phyloP scores from a whole-genome alignment of 306 rosid genomes.

The Prunus mongolica region DNA sequence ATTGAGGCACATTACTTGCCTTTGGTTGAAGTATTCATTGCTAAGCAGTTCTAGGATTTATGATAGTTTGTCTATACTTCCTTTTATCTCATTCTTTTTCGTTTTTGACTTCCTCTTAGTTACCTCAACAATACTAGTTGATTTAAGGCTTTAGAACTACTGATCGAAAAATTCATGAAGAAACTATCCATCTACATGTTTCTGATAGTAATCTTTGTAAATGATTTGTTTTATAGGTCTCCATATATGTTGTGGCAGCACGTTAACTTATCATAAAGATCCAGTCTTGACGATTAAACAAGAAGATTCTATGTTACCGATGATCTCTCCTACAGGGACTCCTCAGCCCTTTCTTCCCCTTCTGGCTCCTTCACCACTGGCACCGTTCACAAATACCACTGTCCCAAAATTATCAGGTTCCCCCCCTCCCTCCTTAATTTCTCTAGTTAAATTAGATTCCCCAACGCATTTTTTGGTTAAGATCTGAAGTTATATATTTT shows the following conservation, averaged over 20 bases:
- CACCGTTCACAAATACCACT: constrained; percentile 72
- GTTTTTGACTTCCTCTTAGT: too few species aligned
- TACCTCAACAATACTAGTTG: too few species aligned
- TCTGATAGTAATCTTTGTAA: not conserved
- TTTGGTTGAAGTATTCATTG: not conserved
- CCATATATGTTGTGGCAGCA: constrained; percentile 37
- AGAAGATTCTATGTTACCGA: constrained; percentile 45
- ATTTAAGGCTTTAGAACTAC: not conserved
- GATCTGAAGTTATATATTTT: not conserved
- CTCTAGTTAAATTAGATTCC: constrained; percentile 9
- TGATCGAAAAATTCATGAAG: not conserved
- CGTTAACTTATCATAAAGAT: constrained; percentile 24
- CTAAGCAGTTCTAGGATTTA: not conserved
- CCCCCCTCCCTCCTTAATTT: not conserved
- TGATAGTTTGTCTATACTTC: not conserved
- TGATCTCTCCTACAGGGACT: constrained; percentile 61
- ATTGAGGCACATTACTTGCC: not conserved
- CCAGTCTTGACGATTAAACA: constrained; percentile 30
- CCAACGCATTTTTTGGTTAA: constrained; percentile 2
- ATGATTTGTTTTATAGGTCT: constrained; percentile 44
- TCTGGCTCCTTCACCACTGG: constrained; percentile 89
- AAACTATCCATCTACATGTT: not conserved
- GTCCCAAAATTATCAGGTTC: constrained; percentile 85
- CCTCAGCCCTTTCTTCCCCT: constrained; percentile 88
- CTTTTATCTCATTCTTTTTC: too few species aligned